Evolutionary conservation across 306 rosid species (phyloP), one percentile per base, ranked within the genome.

Genomic region (Fragaria nilgerrensis): DNA sequence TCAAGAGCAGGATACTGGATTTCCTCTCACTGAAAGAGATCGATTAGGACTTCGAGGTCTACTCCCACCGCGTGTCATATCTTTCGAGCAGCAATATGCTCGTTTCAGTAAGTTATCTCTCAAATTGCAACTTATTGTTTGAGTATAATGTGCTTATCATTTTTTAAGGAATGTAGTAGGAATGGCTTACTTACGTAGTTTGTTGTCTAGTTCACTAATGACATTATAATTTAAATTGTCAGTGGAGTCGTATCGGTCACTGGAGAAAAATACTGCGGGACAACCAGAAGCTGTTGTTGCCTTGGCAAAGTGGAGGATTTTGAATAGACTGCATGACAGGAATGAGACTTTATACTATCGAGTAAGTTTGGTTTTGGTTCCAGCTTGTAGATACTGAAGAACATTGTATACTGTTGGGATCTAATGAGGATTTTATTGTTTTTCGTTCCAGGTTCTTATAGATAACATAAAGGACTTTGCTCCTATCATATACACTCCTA

Each of bases 41-140:
- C 86, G 99, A 64, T 87, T 96, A 73, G 99, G 99, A 77, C 96
- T 96, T 76, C 97, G 99, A 6, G 99, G 99, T 71, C 98, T 96
- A 23, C 94, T 92, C 61, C 99, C 99, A 67, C 99, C 99, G 68
- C 96, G 99, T 58, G 92, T 96, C 70, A 92, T 96, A 82, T 89
- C 99, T 44, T 96, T 96, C 74, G 99, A 90, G 89, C 93, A 96
- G 65, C 99, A 96, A 71, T 92, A 92, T 88, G 99, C 84, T 55
- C 98, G 99, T 25, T 92, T 91, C 86, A 88, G 99, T 96, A 49
- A 43, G 58, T 29, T 6, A 25, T 77, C 72, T 47, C 34, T 11
- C 37, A 34, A 81, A 71, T 15, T 47, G n/a, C 5, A n/a, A 16
- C 20, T 0, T 17, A 43, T n/a, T 74, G 73, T 79, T 49, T 29